Evolutionary conservation across 331 rosid genomes (phyloP).

Genomic region (Pyrus hybrid): DNA sequence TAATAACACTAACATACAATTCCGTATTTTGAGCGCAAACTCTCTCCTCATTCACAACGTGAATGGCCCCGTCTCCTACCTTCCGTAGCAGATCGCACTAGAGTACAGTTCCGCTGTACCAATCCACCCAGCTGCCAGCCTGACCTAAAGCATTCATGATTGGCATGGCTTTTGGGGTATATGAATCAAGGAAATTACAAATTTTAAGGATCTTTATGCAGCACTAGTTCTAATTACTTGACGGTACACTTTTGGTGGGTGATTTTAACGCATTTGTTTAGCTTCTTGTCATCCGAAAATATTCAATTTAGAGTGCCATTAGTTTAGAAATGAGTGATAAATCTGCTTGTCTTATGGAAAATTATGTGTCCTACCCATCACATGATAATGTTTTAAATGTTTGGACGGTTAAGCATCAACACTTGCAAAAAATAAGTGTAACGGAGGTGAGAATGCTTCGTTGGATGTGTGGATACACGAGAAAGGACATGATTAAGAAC

Average conservation of each 20-base stretch:
- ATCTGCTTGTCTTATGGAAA: neutral
- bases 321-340: no score
- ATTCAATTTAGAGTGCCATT: no score
- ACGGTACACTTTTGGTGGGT: neutral
- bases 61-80: neutral
- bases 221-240: neutral
- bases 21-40: rapidly evolving
- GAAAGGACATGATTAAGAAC: no score
- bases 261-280: neutral
- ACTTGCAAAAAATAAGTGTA: no score
- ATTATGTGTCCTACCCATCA: neutral
- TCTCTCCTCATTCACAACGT: no score
- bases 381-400: neutral
- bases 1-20: no score
- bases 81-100: neutral
- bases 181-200: neutral
- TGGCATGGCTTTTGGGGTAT: neutral
- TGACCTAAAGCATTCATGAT: neutral
- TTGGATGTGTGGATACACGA: no score
- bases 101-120: no score
- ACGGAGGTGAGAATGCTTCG: no score
- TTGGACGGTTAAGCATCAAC: no score
- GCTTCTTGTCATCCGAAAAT: neutral
- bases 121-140: no score
- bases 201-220: neutral